A percentile compares a stretch with the other conserved stretches of the same genome.
Conservation (phyloP, 371 early-diverging fungal species). For the Circinella umbellata region DNA sequence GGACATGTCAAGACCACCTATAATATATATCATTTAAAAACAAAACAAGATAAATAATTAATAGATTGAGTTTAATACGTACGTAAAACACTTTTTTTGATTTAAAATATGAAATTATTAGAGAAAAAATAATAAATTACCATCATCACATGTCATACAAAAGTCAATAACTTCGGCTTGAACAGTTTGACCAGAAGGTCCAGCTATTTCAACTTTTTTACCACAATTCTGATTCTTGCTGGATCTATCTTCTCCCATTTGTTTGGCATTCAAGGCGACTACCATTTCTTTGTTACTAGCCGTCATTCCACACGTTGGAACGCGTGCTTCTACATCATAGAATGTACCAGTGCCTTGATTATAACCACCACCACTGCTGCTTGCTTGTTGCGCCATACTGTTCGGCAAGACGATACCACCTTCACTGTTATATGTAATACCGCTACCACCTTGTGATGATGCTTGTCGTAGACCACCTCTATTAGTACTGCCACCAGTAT, state of each 20-base stretch:
- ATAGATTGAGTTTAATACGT: no score
- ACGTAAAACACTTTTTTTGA: no score
- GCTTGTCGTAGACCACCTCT: not conserved
- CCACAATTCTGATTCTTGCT: slow-evolving; percentile 50
- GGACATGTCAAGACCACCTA: slow-evolving; percentile 35
- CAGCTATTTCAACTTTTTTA: slow-evolving; percentile 41
- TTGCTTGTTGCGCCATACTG: not conserved
- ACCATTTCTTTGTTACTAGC: slow-evolving; percentile 37
- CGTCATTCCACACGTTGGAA: slow-evolving; percentile 38
- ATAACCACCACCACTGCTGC: not conserved
- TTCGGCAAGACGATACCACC: slow-evolving; percentile 13
- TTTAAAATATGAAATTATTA: not conserved
- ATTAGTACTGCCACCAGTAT: not conserved
- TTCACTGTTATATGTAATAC: slow-evolving; percentile 5
- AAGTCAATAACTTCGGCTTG: slow-evolving; percentile 49
- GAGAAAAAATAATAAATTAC: slow-evolving; percentile 16
- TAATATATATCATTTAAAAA: not conserved
- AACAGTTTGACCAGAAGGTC: slow-evolving; percentile 37
- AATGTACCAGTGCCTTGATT: slow-evolving; percentile 33
- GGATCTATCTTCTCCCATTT: slow-evolving; percentile 28
- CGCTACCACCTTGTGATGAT: slow-evolving; percentile 6
- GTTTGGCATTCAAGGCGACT: slow-evolving; percentile 37
- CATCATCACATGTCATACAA: slow-evolving; percentile 41
- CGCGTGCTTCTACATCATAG: slow-evolving; percentile 40
- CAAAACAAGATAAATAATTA: not conserved